These are phyloP conservation scores for Kodamaea hsintzibuensis DNA, from an alignment of 805 yeast genomes.

Conservation along the genomic window DNA sequence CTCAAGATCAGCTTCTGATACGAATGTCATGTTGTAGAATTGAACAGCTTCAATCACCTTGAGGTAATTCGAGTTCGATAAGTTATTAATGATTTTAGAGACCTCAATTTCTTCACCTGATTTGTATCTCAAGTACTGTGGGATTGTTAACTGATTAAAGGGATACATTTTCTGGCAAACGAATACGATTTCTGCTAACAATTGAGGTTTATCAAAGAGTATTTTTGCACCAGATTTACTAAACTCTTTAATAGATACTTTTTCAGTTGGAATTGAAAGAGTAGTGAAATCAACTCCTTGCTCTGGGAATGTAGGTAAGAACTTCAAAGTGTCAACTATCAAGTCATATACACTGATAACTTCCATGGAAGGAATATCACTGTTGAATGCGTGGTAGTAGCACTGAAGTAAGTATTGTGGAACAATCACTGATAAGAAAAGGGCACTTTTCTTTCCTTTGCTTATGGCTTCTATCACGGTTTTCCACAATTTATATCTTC, in stretches of 20 bases:
- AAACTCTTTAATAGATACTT: conserved; percentile 19
- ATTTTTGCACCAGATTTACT: conserved; percentile 15
- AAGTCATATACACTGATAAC: conserved; percentile 29
- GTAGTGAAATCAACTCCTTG: conserved; percentile 1
- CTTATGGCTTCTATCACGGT: conserved; percentile 2
- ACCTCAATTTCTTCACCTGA: conserved; percentile 3
- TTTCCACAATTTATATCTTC: conserved; percentile 7
- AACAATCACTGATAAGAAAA: background rate
- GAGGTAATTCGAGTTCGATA: conserved; percentile 7
- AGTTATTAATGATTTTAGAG: background rate
- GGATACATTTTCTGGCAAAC: conserved; percentile 37
- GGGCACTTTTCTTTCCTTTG: background rate
- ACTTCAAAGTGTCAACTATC: conserved; percentile 24
- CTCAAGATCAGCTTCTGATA: background rate
- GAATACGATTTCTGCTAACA: conserved; percentile 25
- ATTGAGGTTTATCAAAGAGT: conserved; percentile 12
- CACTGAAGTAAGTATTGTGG: conserved; percentile 2
- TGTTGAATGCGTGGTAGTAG: conserved; percentile 7
- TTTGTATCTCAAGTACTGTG: conserved; percentile 27
- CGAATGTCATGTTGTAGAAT: conserved; percentile 5
- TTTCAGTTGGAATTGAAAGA: conserved; percentile 5
- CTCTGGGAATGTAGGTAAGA: background rate
- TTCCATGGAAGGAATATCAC: conserved; percentile 17
- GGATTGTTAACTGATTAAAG: conserved; percentile 34
- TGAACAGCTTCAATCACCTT: conserved; percentile 5